phyloP scores from a whole-genome alignment of 345 rosid genomes.

The Populus simonii region DNA sequence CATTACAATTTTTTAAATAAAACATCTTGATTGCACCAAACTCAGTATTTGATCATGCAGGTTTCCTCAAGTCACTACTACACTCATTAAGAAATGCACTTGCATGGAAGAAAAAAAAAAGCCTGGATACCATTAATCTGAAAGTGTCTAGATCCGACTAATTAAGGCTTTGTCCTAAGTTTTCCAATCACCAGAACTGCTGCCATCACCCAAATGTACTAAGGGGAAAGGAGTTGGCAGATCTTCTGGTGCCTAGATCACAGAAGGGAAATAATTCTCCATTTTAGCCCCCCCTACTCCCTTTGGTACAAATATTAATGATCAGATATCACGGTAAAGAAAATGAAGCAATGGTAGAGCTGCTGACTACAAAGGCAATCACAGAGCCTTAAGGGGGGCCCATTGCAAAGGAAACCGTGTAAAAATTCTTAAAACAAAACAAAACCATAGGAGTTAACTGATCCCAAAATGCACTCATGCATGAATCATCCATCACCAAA shows the following conservation, averaged over 20 bases:
- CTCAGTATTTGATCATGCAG: background rate
- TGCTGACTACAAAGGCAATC: background rate
- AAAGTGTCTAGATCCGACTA: too few relatives aligned
- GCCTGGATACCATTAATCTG: too few relatives aligned
- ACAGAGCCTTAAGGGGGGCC: background rate
- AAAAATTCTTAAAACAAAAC: background rate
- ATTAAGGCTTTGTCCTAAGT: too few relatives aligned
- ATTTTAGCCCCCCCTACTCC: too few relatives aligned
- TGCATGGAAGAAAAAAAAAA: too few relatives aligned
- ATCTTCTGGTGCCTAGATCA: background rate
- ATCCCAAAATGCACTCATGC: background rate
- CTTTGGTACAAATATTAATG: background rate
- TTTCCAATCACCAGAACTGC: too few relatives aligned
- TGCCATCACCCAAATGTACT: background rate
- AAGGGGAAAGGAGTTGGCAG: background rate
- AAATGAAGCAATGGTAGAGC: background rate
- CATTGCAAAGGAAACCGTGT: background rate
- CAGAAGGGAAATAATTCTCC: too few relatives aligned
- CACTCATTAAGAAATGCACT: too few relatives aligned
- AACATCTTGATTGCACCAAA: background rate
- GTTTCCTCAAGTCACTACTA: too few relatives aligned
- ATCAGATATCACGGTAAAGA: background rate
- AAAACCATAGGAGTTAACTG: background rate
- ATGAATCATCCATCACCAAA: background rate
- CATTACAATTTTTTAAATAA: background rate